Percentiles rank a stretch among this genome's conserved stretches.
phyloP scores from a whole-genome alignment of 805 yeast species.

The Kregervanrija delftensis region DNA sequence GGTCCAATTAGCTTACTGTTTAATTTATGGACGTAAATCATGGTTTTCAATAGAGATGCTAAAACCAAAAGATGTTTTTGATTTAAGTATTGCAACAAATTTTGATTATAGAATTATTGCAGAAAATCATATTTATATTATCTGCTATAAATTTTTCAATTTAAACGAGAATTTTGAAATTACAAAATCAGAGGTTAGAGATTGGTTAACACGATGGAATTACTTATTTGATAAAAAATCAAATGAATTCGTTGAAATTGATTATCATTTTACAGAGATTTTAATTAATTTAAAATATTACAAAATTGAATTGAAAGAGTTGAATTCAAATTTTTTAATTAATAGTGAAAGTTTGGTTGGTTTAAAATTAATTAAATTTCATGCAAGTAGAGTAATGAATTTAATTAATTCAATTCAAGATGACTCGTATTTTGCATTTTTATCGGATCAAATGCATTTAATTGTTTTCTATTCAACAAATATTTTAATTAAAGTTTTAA shows the following conservation, averaged over 20 bases:
- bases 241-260: conserved; percentile 66
- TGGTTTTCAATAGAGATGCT: conserved; percentile 37
- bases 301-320: conserved; percentile 5
- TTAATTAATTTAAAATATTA: conserved; percentile 30
- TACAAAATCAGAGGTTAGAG: conserved; percentile 34
- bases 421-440: conserved; percentile 56
- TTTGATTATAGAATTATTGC: conserved; percentile 82
- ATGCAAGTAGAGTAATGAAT: conserved; percentile 35
- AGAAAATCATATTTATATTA: conserved; percentile 56
- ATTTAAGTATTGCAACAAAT: conserved; percentile 56
- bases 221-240: conserved; percentile 63
- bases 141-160: conserved; percentile 54
- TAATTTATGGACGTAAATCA: conserved; percentile 43
- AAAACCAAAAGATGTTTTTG: conserved; percentile 29
- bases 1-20: conserved; percentile 60
- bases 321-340: not conserved
- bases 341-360: not conserved
- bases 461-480: conserved; percentile 38
- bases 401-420: conserved; percentile 30
- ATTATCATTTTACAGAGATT: conserved; percentile 55
- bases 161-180: conserved; percentile 13
- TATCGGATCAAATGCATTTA: conserved; percentile 66
- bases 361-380: conserved; percentile 29
- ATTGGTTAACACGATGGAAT: conserved; percentile 67
- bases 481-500: conserved; percentile 27